phyloP scores from a whole-genome alignment of 768 basidiomycete genomes.

The Auricularia auricula-judae region DNA sequence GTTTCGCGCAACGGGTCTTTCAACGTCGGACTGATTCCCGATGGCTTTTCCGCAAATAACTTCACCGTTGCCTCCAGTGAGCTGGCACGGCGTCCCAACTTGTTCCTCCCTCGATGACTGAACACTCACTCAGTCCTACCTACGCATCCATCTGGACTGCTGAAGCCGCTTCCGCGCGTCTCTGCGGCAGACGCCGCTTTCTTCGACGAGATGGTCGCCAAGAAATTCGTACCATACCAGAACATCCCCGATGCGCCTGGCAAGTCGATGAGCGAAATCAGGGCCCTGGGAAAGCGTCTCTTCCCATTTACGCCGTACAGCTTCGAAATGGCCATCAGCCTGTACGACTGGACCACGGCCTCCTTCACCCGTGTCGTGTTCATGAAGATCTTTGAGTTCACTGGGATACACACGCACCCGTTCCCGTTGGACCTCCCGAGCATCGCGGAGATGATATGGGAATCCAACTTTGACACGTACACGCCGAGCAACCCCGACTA shows the following conservation, averaged over 20 bases:
- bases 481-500: slow-evolving; percentile 3
- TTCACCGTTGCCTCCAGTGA: no score
- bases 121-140: not conserved
- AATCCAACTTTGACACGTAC: slow-evolving; percentile 4
- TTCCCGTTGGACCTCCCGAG: slow-evolving; percentile 5
- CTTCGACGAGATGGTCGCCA: not conserved
- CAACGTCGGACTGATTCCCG: not conserved
- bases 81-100: no score
- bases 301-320: slow-evolving; percentile 9
- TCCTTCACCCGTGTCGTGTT: slow-evolving; percentile 8
- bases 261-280: not conserved
- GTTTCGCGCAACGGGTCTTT: not conserved
- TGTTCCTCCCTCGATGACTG: not conserved
- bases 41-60: no score
- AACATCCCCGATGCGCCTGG: not conserved
- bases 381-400: slow-evolving; percentile 10
- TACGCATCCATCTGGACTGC: not conserved
- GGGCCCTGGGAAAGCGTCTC: not conserved
- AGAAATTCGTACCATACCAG: not conserved
- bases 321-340: slow-evolving; percentile 4
- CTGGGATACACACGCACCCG: slow-evolving; percentile 1
- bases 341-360: not conserved
- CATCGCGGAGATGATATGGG: slow-evolving; percentile 7
- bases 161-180: not conserved
- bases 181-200: not conserved